These are phyloP conservation scores for Rhizopus microsporus DNA, from an alignment of 371 early-diverging fungal genomes.

Conservation along the genomic window DNA sequence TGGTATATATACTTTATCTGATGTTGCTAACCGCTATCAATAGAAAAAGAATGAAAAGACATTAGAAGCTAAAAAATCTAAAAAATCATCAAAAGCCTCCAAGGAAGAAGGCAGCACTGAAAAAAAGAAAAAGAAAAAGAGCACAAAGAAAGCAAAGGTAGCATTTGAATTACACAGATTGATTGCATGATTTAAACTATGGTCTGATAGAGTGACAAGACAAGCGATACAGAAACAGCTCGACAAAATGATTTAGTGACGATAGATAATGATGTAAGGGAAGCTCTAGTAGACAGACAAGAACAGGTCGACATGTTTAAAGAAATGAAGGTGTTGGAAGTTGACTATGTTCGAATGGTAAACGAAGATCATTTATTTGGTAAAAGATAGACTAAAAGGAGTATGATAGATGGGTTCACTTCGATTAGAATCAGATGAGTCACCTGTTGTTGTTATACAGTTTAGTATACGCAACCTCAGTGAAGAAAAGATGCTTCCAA, in stretches of 20 bases:
- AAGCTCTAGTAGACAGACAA: conserved; percentile 19
- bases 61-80: conserved; percentile 5
- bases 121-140: conserved; percentile 31
- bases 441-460: conserved; percentile 14
- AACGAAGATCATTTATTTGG: conserved; percentile 4
- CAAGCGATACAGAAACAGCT: conserved; percentile 17
- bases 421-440: conserved; percentile 9
- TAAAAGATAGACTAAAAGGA: not conserved
- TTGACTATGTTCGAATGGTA: conserved; percentile 35
- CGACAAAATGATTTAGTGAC: conserved; percentile 16
- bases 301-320: conserved; percentile 5
- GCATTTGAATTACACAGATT: no score
- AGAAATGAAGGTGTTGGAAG: conserved; percentile 16
- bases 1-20: not conserved
- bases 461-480: conserved; percentile 26
- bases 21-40: not conserved
- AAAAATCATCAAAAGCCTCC: conserved; percentile 6
- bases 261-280: conserved; percentile 18
- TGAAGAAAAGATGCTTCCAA: conserved; percentile 29
- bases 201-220: no score
- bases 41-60: conserved; percentile 38
- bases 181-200: no score
- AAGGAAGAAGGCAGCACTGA: conserved; percentile 12
- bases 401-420: conserved; percentile 14
- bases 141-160: conserved; percentile 13